A percentile compares a stretch with the other conserved stretches of the same genome.
Conservation (phyloP, 164 flowering plant genomes). For the Warburgia ugandensis region DNA sequence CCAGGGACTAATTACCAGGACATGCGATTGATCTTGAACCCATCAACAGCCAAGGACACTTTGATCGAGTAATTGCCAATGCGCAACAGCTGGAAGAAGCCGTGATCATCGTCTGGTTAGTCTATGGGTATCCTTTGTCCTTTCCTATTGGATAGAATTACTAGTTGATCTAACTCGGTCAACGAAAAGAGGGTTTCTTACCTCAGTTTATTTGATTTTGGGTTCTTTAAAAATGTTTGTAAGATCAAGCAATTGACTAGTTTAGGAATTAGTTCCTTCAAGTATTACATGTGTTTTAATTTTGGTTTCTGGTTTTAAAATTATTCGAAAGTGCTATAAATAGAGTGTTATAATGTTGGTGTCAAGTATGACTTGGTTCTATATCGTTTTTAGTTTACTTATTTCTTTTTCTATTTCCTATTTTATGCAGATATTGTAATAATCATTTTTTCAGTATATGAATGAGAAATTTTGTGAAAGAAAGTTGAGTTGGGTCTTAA, state of each 20-base stretch:
- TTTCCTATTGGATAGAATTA: neutral
- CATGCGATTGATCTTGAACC: conserved; percentile 45
- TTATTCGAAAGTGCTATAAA: neutral
- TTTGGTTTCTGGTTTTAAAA: neutral
- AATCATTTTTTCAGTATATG: too few species aligned
- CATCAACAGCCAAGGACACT: conserved; percentile 47
- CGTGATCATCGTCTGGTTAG: conserved; percentile 54
- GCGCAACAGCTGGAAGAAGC: conserved; percentile 52
- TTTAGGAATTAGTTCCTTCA: neutral
- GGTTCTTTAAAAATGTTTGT: neutral
- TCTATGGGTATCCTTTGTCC: neutral
- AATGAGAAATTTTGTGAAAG: too few species aligned
- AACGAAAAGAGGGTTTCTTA: neutral
- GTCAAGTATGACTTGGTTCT: neutral
- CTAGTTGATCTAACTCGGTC: neutral
- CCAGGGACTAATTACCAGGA: too few species aligned
- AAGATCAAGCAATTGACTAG: neutral
- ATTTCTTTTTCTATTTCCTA: neutral
- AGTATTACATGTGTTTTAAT: neutral
- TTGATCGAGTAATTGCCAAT: conserved; percentile 51
- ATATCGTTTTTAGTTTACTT: neutral
- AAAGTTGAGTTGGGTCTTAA: conserved; percentile 4
- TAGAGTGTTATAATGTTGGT: too few species aligned
- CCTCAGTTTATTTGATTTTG: neutral
- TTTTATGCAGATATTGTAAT: neutral